A percentile compares a stretch with the other conserved stretches of the same genome.
Evolutionary conservation across 2,329 filamentous ascomycete species (phyloP).

Genomic region (Pseudopithomyces maydicus): DNA sequence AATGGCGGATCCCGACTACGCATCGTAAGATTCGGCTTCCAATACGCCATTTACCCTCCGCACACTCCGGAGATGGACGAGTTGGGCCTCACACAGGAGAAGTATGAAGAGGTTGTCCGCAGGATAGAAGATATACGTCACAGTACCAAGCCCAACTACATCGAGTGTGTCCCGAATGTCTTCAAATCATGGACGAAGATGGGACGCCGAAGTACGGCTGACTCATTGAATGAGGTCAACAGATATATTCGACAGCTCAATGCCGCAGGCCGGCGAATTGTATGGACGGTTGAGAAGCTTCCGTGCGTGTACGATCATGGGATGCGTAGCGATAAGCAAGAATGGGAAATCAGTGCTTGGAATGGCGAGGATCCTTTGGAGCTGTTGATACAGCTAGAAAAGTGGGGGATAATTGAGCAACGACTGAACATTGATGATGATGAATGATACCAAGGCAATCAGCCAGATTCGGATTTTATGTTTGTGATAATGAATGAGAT

Average conservation of each 20-base stretch:
- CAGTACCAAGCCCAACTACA: background rate
- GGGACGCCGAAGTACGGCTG: slow-evolving; percentile 18
- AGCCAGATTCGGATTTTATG: background rate
- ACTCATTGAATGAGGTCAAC: slow-evolving; percentile 21
- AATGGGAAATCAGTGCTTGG: slow-evolving; percentile 34
- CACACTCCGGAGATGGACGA: slow-evolving; percentile 31
- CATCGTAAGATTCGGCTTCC: slow-evolving; percentile 27
- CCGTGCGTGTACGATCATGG: slow-evolving; percentile 25
- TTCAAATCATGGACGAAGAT: slow-evolving; percentile 16
- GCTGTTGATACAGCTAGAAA: slow-evolving; percentile 26
- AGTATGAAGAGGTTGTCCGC: slow-evolving; percentile 19
- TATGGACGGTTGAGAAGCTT: slow-evolving; percentile 34
- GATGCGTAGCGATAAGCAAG: slow-evolving; percentile 18
- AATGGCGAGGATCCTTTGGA: slow-evolving; percentile 29
- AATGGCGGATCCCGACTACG: slow-evolving; percentile 24
- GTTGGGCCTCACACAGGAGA: slow-evolving; percentile 22
- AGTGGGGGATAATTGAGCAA: slow-evolving; percentile 30
- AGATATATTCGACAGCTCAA: slow-evolving; percentile 30
- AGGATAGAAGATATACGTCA: slow-evolving; percentile 23
- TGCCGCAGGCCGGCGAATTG: slow-evolving; percentile 16
- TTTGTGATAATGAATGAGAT: too few species aligned
- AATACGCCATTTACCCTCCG: slow-evolving; percentile 27
- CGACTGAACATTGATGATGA: slow-evolving; percentile 25
- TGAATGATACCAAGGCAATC: slow-evolving; percentile 11
- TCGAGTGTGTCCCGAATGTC: slow-evolving; percentile 11